Percentiles rank a stretch among this genome's conserved stretches.
These are phyloP conservation scores for Sungouiozyma intestinalis DNA, from an alignment of 805 yeast species.

Conservation along the genomic window DNA sequence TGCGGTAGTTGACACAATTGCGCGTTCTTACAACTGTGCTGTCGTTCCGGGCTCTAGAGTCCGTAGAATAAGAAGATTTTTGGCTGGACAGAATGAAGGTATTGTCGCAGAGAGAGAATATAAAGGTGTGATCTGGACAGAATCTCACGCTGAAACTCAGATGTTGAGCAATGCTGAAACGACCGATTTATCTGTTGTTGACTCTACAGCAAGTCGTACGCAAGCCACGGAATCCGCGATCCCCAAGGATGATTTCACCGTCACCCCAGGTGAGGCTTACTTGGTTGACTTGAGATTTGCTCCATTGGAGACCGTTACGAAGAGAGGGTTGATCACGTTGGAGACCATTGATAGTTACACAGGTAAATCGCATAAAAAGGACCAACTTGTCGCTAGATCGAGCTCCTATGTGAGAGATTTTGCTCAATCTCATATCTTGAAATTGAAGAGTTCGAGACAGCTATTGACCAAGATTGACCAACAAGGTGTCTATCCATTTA, in stretches of 20 bases:
- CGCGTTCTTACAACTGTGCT: constrained; percentile 68
- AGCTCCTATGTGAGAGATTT: constrained; percentile 78
- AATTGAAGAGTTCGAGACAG: constrained; percentile 61
- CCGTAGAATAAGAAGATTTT: constrained; percentile 82
- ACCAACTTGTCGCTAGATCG: constrained; percentile 47
- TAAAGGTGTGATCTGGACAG: constrained; percentile 87
- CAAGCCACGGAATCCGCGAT: constrained; percentile 44
- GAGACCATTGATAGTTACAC: constrained; percentile 54
- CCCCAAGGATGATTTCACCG: constrained; percentile 66
- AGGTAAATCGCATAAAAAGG: constrained; percentile 49
- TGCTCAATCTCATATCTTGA: constrained; percentile 69
- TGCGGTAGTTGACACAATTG: constrained; percentile 72
- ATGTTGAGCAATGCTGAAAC: constrained; percentile 31
- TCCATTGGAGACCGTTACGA: constrained; percentile 43
- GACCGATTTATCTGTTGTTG: constrained; percentile 33
- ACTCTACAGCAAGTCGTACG: constrained; percentile 21
- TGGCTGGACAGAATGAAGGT: constrained; percentile 93
- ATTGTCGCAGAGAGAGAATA: constrained; percentile 84
- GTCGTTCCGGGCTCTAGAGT: constrained; percentile 91
- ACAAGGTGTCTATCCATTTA: constrained; percentile 85
- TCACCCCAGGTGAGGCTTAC: constrained; percentile 78
- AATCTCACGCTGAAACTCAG: constrained; percentile 61
- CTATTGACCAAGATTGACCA: constrained; percentile 63
- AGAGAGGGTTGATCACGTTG: constrained; percentile 58
- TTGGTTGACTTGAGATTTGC: constrained; percentile 74